These are phyloP conservation scores for Tetracentron sinense DNA, from an alignment of 164 flowering plant genomes.

Conservation along the genomic window DNA sequence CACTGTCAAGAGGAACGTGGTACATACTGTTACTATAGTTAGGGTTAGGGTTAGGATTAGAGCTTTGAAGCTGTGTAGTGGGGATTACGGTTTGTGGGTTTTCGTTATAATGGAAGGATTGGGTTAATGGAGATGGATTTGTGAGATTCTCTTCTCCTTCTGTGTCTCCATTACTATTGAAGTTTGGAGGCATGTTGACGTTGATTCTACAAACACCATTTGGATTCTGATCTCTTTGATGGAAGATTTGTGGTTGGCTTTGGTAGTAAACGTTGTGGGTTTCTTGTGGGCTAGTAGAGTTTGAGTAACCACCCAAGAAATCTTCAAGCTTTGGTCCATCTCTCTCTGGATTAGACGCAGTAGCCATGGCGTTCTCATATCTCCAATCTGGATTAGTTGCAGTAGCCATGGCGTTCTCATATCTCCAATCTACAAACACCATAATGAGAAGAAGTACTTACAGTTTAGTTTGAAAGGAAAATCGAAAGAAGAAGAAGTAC, in stretches of 20 bases:
- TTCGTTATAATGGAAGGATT: constrained; percentile 8
- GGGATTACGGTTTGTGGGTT: constrained; percentile 20
- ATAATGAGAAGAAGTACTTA: not conserved
- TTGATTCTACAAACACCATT: constrained; percentile 34
- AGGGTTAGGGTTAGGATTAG: constrained; percentile 7
- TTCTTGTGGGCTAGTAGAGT: constrained; percentile 29
- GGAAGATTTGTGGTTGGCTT: constrained; percentile 8
- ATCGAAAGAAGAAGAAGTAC: not conserved
- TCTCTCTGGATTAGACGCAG: constrained; percentile 21
- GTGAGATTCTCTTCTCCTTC: constrained; percentile 17
- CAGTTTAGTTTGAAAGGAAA: not conserved
- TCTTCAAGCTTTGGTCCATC: constrained; percentile 75
- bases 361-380: constrained; percentile 32
- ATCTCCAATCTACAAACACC: constrained; percentile 46
- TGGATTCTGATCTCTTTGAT: constrained; percentile 10
- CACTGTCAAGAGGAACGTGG: constrained; percentile 28
- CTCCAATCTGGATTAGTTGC: constrained; percentile 50
- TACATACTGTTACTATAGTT: constrained; percentile 10
- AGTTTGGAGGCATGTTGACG: constrained; percentile 41
- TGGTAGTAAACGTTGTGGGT: constrained; percentile 25
- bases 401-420: constrained; percentile 27
- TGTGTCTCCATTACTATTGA: constrained; percentile 10
- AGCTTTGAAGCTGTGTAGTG: constrained; percentile 13
- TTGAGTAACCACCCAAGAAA: constrained; percentile 65
- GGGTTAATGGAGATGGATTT: constrained; percentile 17